These are phyloP conservation scores for Amylocystis lapponica DNA, from an alignment of 768 basidiomycete genomes.

Conservation along the genomic window DNA sequence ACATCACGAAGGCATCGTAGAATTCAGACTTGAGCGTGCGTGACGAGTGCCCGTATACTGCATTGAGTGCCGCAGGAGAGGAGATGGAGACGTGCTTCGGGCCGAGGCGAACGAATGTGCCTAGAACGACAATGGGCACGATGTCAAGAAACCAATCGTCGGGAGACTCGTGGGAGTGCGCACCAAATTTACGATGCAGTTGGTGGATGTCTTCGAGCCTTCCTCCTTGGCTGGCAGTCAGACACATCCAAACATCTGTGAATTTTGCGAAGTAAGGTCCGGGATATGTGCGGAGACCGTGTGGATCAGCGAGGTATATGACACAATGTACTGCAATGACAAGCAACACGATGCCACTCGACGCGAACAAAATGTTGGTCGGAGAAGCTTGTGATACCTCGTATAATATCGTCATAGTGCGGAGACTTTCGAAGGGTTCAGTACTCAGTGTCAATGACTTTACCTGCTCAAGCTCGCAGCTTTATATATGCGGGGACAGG, in stretches of 20 bases:
- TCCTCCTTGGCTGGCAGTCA: conserved; percentile 27
- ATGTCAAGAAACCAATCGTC: not conserved
- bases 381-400: no score
- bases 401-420: no score
- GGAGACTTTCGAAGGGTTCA: no score
- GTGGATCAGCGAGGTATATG: conserved; percentile 7
- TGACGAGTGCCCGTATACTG: conserved; percentile 38
- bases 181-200: conserved; percentile 38
- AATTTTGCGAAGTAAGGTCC: conserved; percentile 35
- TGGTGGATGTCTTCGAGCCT: conserved; percentile 31
- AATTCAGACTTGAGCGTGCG: conserved; percentile 36
- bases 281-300: conserved; percentile 17
- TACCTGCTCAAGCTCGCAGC: no score
- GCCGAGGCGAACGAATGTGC: conserved; percentile 31
- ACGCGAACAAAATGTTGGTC: no score
- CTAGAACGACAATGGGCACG: conserved; percentile 9
- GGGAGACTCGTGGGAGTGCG: not conserved
- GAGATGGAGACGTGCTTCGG: conserved; percentile 39
- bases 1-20: conserved; percentile 26
- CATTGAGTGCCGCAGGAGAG: conserved; percentile 34
- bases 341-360: no score
- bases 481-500: no score
- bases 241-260: conserved; percentile 35
- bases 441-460: no score
- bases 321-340: conserved; percentile 28